phyloP scores from a whole-genome alignment of 1,284 basidiomycete genomes.

The Malassezia nana region DNA sequence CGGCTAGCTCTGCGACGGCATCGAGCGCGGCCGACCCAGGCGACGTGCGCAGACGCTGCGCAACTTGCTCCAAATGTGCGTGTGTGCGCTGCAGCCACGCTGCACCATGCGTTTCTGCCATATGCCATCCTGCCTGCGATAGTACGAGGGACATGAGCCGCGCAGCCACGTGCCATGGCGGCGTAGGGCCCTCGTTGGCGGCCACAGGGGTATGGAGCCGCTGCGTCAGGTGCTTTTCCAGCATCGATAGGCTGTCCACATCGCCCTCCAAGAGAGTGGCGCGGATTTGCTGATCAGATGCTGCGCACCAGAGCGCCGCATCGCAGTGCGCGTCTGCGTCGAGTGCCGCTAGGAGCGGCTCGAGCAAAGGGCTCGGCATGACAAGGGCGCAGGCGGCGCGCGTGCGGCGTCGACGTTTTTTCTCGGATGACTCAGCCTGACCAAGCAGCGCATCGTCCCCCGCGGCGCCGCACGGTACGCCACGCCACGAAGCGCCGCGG shows the following conservation, averaged over 20 bases:
- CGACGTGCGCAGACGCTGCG: background rate
- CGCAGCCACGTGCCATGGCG: background rate
- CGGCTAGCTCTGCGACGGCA: slow-evolving; percentile 10
- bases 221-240: slow-evolving; percentile 4
- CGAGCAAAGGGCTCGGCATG: background rate
- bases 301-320: background rate
- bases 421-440: background rate
- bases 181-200: background rate
- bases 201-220: background rate
- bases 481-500: background rate
- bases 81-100: slow-evolving; percentile 21
- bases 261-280: background rate
- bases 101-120: slow-evolving; percentile 13
- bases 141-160: background rate
- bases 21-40: slow-evolving; percentile 1
- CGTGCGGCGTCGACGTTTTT: background rate
- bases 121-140: slow-evolving; percentile 5
- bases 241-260: background rate
- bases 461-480: background rate
- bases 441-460: no score
- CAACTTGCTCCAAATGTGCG: slow-evolving; percentile 4
- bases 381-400: background rate
- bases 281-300: background rate
- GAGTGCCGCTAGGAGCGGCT: background rate
- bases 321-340: background rate